phyloP scores from a whole-genome alignment of 441 rosid genomes.

The Erodium trifolium region DNA sequence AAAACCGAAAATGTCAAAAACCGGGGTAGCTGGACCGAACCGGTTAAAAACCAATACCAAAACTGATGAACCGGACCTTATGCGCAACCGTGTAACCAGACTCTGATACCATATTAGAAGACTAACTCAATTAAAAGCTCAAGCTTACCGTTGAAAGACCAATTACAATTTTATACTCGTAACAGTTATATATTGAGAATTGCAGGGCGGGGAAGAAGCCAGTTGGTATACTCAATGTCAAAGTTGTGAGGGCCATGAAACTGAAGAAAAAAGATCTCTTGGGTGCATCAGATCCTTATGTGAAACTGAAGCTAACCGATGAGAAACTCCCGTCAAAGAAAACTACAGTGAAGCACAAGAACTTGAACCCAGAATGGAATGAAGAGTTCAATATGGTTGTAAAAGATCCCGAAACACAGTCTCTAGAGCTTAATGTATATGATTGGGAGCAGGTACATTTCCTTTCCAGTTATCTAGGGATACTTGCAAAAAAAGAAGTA shows the following conservation, averaged over 20 bases:
- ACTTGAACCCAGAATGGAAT: conserved; percentile 96
- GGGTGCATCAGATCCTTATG: conserved; percentile 95
- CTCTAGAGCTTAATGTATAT: conserved; percentile 54
- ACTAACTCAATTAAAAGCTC: too few species aligned
- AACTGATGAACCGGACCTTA: too few species aligned
- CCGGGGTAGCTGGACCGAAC: too few species aligned
- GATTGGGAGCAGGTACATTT: conserved; percentile 89
- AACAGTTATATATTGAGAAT: conserved; percentile 14
- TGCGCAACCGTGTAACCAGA: too few species aligned
- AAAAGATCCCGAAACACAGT: conserved; percentile 74
- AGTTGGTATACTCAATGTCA: conserved; percentile 76
- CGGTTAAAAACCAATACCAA: too few species aligned
- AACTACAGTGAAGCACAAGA: conserved; percentile 83
- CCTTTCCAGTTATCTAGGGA: conserved; percentile 10
- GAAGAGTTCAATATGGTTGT: conserved; percentile 70
- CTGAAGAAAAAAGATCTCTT: conserved; percentile 82
- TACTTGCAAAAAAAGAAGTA: too few species aligned
- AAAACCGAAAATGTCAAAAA: too few species aligned
- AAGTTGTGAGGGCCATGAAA: conserved; percentile 64
- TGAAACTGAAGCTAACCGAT: conserved; percentile 78
- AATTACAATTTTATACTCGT: too few species aligned
- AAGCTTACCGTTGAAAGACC: too few species aligned
- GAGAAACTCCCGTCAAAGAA: conserved; percentile 81
- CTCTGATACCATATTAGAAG: too few species aligned
- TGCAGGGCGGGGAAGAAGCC: conserved; percentile 79